Conservation (phyloP, 108 stramenopile genomes). For the Cylindrotheca closterium region DNA sequence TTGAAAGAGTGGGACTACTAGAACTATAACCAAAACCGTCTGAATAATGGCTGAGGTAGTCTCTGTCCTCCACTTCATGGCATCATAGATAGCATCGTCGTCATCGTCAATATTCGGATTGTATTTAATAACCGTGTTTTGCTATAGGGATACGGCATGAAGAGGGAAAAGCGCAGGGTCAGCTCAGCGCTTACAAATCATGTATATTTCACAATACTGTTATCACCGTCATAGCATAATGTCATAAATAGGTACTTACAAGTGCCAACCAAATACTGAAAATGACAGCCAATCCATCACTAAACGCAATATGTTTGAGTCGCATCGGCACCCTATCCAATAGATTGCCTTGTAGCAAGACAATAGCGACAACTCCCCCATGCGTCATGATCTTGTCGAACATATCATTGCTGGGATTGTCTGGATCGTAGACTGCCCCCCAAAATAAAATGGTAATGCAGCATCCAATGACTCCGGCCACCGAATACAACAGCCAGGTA, state of each 20-base stretch:
- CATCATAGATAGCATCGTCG: neutral
- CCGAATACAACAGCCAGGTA: constrained; percentile 5
- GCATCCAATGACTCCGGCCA: constrained; percentile 7
- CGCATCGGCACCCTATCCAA: constrained; percentile 6
- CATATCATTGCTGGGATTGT: neutral
- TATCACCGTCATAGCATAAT: no score
- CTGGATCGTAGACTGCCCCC: neutral
- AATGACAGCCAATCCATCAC: no score
- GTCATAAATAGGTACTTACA: no score
- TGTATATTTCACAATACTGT: no score
- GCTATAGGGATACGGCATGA: no score
- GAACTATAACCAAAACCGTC: neutral
- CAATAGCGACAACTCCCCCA: neutral
- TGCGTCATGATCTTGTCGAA: neutral
- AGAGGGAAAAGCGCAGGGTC: no score
- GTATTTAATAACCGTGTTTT: neutral
- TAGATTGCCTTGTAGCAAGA: neutral
- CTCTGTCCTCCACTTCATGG: neutral
- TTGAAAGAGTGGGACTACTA: neutral
- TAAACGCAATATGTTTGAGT: constrained; percentile 1
- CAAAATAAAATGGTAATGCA: constrained; percentile 10
- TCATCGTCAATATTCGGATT: neutral
- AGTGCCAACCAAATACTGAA: no score
- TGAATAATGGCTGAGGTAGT: neutral
- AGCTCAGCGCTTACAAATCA: no score